Conservation (phyloP, 179 eudicot genomes). For the Beta macrorhiza region DNA sequence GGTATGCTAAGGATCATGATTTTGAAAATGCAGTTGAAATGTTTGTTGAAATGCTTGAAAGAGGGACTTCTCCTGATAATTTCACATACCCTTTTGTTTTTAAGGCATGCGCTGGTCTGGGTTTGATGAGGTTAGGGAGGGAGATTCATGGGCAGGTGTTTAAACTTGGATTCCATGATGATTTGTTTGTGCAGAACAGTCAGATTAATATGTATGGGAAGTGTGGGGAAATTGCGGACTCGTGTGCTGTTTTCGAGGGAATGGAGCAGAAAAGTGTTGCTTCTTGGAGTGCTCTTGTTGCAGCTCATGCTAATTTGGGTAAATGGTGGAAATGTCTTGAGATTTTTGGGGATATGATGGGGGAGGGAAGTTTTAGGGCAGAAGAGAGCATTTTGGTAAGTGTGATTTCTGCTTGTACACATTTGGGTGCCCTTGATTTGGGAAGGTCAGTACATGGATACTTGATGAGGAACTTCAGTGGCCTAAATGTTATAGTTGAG, state of each 20-base stretch:
- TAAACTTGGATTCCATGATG: slow-evolving; percentile 59
- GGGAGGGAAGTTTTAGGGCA: slow-evolving; percentile 42
- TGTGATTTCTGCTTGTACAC: slow-evolving; percentile 66
- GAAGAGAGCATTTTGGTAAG: slow-evolving; percentile 71
- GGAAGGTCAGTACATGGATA: slow-evolving; percentile 64
- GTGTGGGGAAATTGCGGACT: slow-evolving; percentile 43
- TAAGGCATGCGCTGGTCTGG: slow-evolving; percentile 56
- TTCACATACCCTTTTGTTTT: slow-evolving; percentile 62
- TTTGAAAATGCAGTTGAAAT: slow-evolving; percentile 39
- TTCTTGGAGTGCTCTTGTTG: slow-evolving; percentile 81
- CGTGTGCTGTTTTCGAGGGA: slow-evolving; percentile 52
- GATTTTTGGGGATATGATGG: slow-evolving; percentile 45
- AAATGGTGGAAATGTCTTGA: slow-evolving; percentile 58
- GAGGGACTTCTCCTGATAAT: slow-evolving; percentile 49
- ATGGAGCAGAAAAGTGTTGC: slow-evolving; percentile 55
- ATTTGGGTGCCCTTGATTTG: slow-evolving; percentile 57
- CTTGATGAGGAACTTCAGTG: slow-evolving; percentile 51
- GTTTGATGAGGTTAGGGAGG: slow-evolving; percentile 42
- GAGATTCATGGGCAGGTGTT: slow-evolving; percentile 66
- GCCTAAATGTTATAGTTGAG: slow-evolving; percentile 61
- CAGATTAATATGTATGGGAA: slow-evolving; percentile 80
- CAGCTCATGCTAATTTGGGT: slow-evolving; percentile 53
- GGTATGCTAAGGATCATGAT: slow-evolving; percentile 43
- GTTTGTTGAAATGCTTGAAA: slow-evolving; percentile 55
- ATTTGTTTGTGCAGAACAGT: slow-evolving; percentile 72